A percentile compares a stretch with the other conserved stretches of the same genome.
Evolutionary conservation across 331 rosid species (phyloP).

Genomic region (Phaseolus coccineus): DNA sequence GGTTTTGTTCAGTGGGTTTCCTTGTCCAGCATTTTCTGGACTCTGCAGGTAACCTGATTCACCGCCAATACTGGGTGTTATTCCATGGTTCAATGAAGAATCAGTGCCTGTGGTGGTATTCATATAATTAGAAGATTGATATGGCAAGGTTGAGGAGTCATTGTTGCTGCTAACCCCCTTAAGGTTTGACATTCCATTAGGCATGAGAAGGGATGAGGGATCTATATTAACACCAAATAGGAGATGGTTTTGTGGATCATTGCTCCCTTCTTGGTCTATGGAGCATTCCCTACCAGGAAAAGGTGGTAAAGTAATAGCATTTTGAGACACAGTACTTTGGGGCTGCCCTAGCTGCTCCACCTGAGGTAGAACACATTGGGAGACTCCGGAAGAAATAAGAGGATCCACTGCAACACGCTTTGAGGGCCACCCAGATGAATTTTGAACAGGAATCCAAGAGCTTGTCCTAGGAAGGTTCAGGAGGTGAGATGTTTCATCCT

Average conservation of each 20-base stretch:
- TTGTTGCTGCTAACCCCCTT: slow-evolving; percentile 69
- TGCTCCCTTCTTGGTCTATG: slow-evolving; percentile 77
- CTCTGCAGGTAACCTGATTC: slow-evolving; percentile 77
- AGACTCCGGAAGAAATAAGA: slow-evolving; percentile 69
- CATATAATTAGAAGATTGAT: slow-evolving; percentile 75
- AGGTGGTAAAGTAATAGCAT: slow-evolving; percentile 80
- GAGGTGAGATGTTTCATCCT: slow-evolving; percentile 78
- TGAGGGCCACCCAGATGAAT: slow-evolving; percentile 77
- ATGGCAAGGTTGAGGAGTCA: slow-evolving; percentile 62
- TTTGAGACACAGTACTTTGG: slow-evolving; percentile 60
- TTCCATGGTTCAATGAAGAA: slow-evolving; percentile 68
- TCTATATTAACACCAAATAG: slow-evolving; percentile 92
- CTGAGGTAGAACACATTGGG: slow-evolving; percentile 78
- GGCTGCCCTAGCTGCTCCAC: slow-evolving; percentile 73
- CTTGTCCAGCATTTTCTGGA: slow-evolving; percentile 67
- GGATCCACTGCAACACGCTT: slow-evolving; percentile 89
- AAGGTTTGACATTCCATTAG: slow-evolving; percentile 73
- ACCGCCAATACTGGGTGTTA: slow-evolving; percentile 68
- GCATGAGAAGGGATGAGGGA: slow-evolving; percentile 80
- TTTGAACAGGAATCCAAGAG: slow-evolving; percentile 58
- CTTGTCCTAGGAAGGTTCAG: slow-evolving; percentile 63
- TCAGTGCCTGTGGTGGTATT: slow-evolving; percentile 58
- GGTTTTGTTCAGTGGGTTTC: slow-evolving; percentile 66
- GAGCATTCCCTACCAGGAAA: slow-evolving; percentile 95
- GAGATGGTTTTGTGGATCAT: slow-evolving; percentile 85